phyloP scores from a whole-genome alignment of 441 rosid species.

The Euphorbia neoarborescens region DNA sequence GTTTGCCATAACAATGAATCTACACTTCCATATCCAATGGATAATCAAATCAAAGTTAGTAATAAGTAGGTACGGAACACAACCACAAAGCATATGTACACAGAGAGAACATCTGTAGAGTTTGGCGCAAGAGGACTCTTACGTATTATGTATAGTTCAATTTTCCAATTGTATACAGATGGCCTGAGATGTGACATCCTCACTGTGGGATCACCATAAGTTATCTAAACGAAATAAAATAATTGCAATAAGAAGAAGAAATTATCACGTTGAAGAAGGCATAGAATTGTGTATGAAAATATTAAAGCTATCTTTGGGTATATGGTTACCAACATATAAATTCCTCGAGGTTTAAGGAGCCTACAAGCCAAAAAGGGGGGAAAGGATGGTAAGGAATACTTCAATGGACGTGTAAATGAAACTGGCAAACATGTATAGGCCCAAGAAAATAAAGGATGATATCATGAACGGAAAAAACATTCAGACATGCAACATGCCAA shows the following conservation, averaged over 20 bases:
- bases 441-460: constrained; percentile 1
- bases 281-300: constrained; percentile 9
- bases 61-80: not conserved
- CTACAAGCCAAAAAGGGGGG: constrained; percentile 32
- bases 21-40: not conserved
- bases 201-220: constrained; percentile 81
- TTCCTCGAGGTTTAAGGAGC: constrained; percentile 80
- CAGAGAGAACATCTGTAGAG: not conserved
- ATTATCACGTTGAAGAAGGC: constrained; percentile 11
- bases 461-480: constrained; percentile 8
- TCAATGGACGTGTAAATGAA: not conserved
- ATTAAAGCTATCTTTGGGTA: constrained; percentile 20
- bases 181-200: constrained; percentile 73
- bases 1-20: not conserved
- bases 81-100: not conserved
- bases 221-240: constrained; percentile 40
- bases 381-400: constrained; percentile 12
- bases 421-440: not conserved
- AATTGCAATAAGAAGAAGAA: not conserved
- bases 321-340: constrained; percentile 69
- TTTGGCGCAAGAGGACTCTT: constrained; percentile 27
- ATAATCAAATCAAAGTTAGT: not conserved
- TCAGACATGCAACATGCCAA: constrained; percentile 8
- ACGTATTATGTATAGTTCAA: constrained; percentile 62
- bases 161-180: constrained; percentile 56